Base-by-base conservation (phyloP, 2,329 filamentous ascomycete genomes). In the Lithohypha guttulata region DNA sequence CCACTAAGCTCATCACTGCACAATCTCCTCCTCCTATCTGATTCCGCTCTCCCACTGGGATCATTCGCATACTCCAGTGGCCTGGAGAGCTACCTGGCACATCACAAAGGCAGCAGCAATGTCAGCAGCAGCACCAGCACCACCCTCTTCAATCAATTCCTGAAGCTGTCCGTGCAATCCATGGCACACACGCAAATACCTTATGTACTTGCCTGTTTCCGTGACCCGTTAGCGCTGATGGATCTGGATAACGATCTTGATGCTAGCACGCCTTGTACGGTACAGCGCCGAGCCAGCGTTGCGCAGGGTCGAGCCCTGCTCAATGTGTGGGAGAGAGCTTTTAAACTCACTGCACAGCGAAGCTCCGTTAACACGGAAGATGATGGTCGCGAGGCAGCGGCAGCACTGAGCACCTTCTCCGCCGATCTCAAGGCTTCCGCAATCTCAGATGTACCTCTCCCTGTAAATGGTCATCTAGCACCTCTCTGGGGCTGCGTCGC, bases 1-100 rank as follows among this genome's bases (percentile, higher is more conserved):
- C 48, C 49, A 5, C 15, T 50, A 34, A 40, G 41, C 4, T 26
- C 43, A n/a, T 47, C 49, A 22, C 36, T 44, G 6, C 48, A 50
- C 43, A 50, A 50, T 18, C 65, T 79, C 8, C 66, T 79, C 30
- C 64, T 79, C 11, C 68, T 79, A 19, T 71, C 75, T 37, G 75
- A 79, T 58, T 78, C 75, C 14, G 75, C 75, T 13, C 66, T 79
- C 1, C 75, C 75, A 1, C 60, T 79, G 2, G 75, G 75, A 31
- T 77, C 75, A 1, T 79, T 79, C 54, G 75, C 75, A 46, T 79
- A 78, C 60, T 76, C 71, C 55, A 74, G 66, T 52, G 75, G 75
- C 3, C 61, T 79, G 13, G 75, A 79, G 55, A 79, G 75, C 14
- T 79, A 73, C 52, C 68, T 79, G 37, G 73, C 71, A 2, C 75